Evolutionary conservation across 495 filamentous ascomycete genomes (phyloP), one percentile per base, ranked within the genome.

Genomic region (Annulohypoxylon nitens): DNA sequence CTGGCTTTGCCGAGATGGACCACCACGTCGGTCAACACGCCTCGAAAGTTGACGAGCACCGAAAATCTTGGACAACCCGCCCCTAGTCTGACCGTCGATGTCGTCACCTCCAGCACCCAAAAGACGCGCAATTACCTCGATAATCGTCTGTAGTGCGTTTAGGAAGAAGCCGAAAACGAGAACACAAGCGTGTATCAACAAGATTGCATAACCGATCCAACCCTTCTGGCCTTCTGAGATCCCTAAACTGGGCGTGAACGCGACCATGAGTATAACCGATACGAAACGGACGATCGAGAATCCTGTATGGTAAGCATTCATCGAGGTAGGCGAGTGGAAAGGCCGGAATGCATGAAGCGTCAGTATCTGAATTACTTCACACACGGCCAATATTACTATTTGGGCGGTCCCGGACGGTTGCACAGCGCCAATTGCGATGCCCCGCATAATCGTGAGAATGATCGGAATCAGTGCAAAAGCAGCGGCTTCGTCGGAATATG

Each of bases 191-290:
- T 99, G 96, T 60, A 97, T 86, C 23, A 97, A 79, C 30, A 99
- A 87, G 62, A 98, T 97, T 18, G 90, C 87, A 79, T 98, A 99
- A 34, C 95, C 96, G 72, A 98, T 93, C 96, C 96, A 99, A 12
- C 94, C 93, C 73, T 93, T 94, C 3, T 93, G 84, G 0, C 90
- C 88, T 74, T 94, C 89, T 2, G 88, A 87, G 7, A 98, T 88
- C 2, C 90, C 89, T 3, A 98, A 83, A 11, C 92, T 91, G 2
- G 95, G 94, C 11, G 95, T 86, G 80, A 99, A 99, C 2, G 94
- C 87, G 25, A 97, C 88, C 83, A 93, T 95, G 20, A 99, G 83
- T 34, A 98, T 85, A 41, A 96, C 89, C 1, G 90, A 90, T 11
- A 93, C 79, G 58, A 98, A 89, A 18, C 96, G 89, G 14, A 97